phyloP scores from a whole-genome alignment of 768 basidiomycete genomes.

The Pleurotus citrinopileatus region DNA sequence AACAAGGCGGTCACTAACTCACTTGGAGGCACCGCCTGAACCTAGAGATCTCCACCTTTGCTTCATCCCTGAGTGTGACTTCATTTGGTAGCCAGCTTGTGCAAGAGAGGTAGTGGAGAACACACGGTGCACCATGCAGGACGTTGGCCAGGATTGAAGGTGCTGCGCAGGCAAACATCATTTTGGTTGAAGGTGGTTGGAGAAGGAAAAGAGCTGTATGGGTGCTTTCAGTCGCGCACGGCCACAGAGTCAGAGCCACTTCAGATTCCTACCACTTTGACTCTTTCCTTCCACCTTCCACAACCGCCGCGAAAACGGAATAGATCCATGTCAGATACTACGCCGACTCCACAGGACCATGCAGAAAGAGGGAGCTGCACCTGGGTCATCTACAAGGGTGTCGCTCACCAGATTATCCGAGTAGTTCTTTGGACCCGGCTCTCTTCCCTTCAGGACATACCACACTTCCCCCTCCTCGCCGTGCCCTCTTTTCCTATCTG shows the following conservation, averaged over 20 bases:
- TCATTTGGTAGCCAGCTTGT: slow-evolving; percentile 70
- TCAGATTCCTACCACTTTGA: not conserved
- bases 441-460: slow-evolving; percentile 68
- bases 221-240: not conserved
- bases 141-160: slow-evolving; percentile 2
- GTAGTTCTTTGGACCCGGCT: slow-evolving; percentile 89
- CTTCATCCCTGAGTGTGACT: slow-evolving; percentile 78
- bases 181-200: not conserved
- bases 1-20: slow-evolving; percentile 41
- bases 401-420: slow-evolving; percentile 9
- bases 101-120: slow-evolving; percentile 60
- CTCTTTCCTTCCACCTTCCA: slow-evolving; percentile 4
- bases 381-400: not conserved
- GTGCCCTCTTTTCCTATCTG: slow-evolving; percentile 73
- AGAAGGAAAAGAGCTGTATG: not conserved
- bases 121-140: slow-evolving; percentile 26
- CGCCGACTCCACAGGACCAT: slow-evolving; percentile 62
- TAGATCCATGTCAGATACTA: slow-evolving; percentile 38
- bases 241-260: not conserved
- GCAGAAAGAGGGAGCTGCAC: slow-evolving; percentile 66
- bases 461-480: slow-evolving; percentile 67
- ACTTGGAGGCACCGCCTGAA: slow-evolving; percentile 68
- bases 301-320: not conserved
- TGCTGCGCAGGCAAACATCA: too few species aligned
- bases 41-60: slow-evolving; percentile 75